Conservation (phyloP, 305 asterid species). For the Solanum aculeatissimum region DNA sequence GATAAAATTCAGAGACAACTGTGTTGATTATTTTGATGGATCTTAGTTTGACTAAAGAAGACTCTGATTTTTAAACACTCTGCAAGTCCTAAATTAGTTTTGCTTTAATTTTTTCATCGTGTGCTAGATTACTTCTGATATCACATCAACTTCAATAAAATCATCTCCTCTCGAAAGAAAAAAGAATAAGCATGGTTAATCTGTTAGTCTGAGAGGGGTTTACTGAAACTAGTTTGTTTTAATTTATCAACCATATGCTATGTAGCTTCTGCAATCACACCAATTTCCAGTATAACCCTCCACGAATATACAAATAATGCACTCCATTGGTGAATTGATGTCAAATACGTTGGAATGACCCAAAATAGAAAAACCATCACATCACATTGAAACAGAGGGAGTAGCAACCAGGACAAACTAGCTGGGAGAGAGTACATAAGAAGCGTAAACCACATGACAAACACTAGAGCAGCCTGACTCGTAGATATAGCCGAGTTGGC, state of each 20-base stretch:
- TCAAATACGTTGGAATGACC: neutral
- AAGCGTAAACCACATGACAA: neutral
- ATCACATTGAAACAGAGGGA: neutral
- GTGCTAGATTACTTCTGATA: neutral
- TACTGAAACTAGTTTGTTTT: neutral
- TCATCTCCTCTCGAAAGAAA: neutral
- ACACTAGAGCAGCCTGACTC: neutral
- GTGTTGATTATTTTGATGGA: neutral
- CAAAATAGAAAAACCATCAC: neutral
- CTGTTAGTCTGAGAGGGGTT: neutral
- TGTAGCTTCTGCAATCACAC: neutral
- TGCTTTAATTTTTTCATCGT: neutral
- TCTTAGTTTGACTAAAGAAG: neutral
- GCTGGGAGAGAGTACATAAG: neutral
- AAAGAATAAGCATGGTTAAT: neutral
- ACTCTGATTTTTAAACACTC: neutral
- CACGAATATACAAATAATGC: neutral
- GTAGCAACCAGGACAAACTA: neutral
- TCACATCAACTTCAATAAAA: neutral
- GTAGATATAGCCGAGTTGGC: neutral
- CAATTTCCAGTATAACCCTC: neutral
- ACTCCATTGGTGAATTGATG: neutral
- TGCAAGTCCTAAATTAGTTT: neutral
- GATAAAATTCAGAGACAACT: neutral
- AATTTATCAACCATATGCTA: neutral